A percentile compares a stretch with the other conserved stretches of the same genome.
Conservation (phyloP, 1,284 basidiomycete genomes). For the Ceratobasidium sp. region DNA sequence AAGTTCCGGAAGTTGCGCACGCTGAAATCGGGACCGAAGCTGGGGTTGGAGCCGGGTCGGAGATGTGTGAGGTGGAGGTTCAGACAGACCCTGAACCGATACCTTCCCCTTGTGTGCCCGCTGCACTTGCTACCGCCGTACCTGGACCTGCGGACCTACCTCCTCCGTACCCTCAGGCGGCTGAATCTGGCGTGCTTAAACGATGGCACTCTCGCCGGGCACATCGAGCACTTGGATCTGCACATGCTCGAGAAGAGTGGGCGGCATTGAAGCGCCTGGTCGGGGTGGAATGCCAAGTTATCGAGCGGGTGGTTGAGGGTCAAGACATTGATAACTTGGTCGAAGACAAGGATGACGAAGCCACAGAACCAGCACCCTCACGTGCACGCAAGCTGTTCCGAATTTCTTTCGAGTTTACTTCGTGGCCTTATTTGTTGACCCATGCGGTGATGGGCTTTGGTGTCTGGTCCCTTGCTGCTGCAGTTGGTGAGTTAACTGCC, state of each 20-base stretch:
- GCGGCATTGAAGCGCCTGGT: conserved; percentile 75
- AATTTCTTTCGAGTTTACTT: conserved; percentile 82
- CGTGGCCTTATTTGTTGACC: conserved; percentile 49
- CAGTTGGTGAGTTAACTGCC: conserved; percentile 20
- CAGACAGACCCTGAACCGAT: conserved; percentile 56
- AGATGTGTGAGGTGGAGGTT: conserved; percentile 49
- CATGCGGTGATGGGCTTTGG: conserved; percentile 42
- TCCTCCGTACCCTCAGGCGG: conserved; percentile 68
- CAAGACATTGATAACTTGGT: conserved; percentile 38
- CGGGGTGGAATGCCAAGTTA: conserved; percentile 74
- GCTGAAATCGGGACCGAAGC: conserved; percentile 23
- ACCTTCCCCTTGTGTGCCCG: conserved; percentile 50
- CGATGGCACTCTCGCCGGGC: conserved; percentile 68
- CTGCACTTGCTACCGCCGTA: conserved; percentile 47
- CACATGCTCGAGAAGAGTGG: conserved; percentile 71
- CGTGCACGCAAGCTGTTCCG: conserved; percentile 61
- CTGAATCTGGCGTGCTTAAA: conserved; percentile 64
- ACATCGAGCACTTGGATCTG: conserved; percentile 54
- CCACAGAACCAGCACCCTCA: conserved; percentile 45
- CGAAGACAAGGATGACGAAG: conserved; percentile 26
- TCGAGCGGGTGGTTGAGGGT: conserved; percentile 70
- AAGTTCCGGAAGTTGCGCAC: conserved; percentile 11
- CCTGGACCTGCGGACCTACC: conserved; percentile 61
- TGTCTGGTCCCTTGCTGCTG: conserved; percentile 40
- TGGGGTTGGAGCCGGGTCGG: conserved; percentile 48